Evolutionary conservation across 2,329 filamentous ascomycete genomes (phyloP).

Genomic region (Diaporthe vaccinii): DNA sequence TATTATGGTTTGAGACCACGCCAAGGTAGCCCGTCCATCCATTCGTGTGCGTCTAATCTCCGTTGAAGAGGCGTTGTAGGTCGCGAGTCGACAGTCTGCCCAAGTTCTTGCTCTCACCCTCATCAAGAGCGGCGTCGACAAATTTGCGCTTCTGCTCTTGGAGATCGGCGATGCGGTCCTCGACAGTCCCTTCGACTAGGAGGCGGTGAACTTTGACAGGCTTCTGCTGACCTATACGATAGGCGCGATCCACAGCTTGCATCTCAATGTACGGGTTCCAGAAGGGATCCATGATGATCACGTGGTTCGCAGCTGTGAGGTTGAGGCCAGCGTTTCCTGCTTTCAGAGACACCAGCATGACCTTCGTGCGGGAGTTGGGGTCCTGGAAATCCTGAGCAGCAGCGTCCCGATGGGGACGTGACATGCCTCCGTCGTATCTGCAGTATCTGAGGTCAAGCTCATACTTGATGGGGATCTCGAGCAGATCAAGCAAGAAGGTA

Average conservation of each 20-base stretch:
- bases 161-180: constrained; percentile 85
- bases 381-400: constrained; percentile 77
- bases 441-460: constrained; percentile 67
- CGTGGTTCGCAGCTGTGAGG: constrained; percentile 83
- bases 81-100: constrained; percentile 76
- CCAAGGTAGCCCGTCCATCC: not conserved
- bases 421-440: constrained; percentile 85
- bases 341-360: constrained; percentile 85
- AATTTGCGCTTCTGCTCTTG: constrained; percentile 84
- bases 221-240: constrained; percentile 85
- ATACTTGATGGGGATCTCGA: constrained; percentile 78
- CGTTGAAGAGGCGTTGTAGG: constrained; percentile 76
- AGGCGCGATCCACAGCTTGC: constrained; percentile 90
- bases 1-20: not conserved
- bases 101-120: constrained; percentile 76
- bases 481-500: constrained; percentile 81
- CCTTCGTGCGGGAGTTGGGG: constrained; percentile 64
- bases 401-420: constrained; percentile 72
- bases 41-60: not conserved
- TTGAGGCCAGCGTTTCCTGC: constrained; percentile 91
- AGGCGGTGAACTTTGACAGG: constrained; percentile 86
- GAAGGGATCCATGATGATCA: constrained; percentile 90
- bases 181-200: constrained; percentile 82
- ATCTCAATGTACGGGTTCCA: constrained; percentile 96
- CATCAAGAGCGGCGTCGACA: constrained; percentile 84